These are phyloP conservation scores for Chlamydomonas reinhardtii DNA, from an alignment of 163 green algal species.

Conservation along the genomic window DNA sequence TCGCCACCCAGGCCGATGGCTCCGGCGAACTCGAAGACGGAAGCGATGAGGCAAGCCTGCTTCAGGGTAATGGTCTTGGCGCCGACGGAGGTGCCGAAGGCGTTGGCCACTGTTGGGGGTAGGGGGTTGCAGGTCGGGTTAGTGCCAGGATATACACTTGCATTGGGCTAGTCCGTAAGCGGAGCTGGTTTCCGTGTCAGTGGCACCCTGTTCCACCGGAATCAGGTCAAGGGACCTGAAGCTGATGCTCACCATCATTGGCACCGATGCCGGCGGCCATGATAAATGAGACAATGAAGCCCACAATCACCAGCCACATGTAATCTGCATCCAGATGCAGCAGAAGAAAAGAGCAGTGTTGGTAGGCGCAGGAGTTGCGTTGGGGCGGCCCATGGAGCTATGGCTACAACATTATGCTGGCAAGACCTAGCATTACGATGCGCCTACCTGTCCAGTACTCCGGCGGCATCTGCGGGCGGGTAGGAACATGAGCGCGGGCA, in stretches of 20 bases:
- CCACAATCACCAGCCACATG: neutral
- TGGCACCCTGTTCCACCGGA: too few species aligned
- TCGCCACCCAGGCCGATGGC: conserved; percentile 52
- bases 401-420: too few species aligned
- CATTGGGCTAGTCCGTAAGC: too few species aligned
- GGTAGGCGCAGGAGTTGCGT: too few species aligned
- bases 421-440: too few species aligned
- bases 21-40: conserved; percentile 64
- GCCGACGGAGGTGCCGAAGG: conserved; percentile 71
- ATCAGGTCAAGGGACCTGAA: too few species aligned
- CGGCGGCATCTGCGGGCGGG: neutral
- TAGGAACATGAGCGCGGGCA: too few species aligned
- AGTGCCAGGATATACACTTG: too few species aligned
- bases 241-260: neutral
- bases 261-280: neutral
- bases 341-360: too few species aligned
- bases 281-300: neutral
- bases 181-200: too few species aligned
- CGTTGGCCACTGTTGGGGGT: conserved; percentile 49
- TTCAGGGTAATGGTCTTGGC: conserved; percentile 66
- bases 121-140: too few species aligned
- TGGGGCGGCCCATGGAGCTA: too few species aligned
- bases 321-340: neutral
- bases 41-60: conserved; percentile 61
- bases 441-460: neutral